A percentile compares a stretch with the other conserved stretches of the same genome.
Conservation (phyloP, 23 red algal species). For the Chondrus crispus region DNA sequence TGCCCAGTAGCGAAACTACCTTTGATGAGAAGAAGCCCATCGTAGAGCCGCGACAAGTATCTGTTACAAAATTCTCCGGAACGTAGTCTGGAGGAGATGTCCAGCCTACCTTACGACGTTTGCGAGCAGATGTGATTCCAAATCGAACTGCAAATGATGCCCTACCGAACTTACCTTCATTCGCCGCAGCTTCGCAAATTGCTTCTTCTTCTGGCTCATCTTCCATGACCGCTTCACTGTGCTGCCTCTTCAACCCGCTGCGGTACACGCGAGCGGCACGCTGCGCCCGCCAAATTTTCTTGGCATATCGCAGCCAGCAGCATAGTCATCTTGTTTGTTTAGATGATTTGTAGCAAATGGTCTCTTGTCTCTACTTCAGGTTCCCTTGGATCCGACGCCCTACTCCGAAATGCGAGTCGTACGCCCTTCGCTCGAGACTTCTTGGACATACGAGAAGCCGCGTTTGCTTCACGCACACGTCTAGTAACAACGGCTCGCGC, state of each 20-base stretch:
- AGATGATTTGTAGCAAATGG: slow-evolving; percentile 36
- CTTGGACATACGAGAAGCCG: not conserved
- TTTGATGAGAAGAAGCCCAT: slow-evolving; percentile 39
- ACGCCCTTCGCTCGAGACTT: not conserved
- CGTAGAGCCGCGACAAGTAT: slow-evolving; percentile 6
- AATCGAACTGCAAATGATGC: slow-evolving; percentile 38
- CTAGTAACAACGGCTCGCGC: slow-evolving; percentile 39
- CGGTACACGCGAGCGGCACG: slow-evolving; percentile 31
- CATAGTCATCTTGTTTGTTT: slow-evolving; percentile 36
- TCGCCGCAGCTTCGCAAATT: too few species aligned
- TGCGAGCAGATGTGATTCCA: slow-evolving; percentile 29
- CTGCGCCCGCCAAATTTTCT: slow-evolving; percentile 69
- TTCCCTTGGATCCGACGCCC: not conserved
- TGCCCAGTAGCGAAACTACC: slow-evolving; percentile 34
- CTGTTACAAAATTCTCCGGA: slow-evolving; percentile 39
- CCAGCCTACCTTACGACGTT: not conserved
- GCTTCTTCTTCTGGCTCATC: slow-evolving; percentile 14
- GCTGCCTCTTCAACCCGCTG: slow-evolving; percentile 27
- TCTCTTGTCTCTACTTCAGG: not conserved
- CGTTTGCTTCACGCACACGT: not conserved
- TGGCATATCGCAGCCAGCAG: slow-evolving; percentile 62
- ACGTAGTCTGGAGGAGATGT: slow-evolving; percentile 4
- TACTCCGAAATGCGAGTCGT: slow-evolving; percentile 18
- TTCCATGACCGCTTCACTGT: too few species aligned
- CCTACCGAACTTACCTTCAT: not conserved